Percentiles rank a stretch among this genome's conserved stretches.
Conservation (phyloP, 2,329 filamentous ascomycete species). For the Trichoderma sp. region DNA sequence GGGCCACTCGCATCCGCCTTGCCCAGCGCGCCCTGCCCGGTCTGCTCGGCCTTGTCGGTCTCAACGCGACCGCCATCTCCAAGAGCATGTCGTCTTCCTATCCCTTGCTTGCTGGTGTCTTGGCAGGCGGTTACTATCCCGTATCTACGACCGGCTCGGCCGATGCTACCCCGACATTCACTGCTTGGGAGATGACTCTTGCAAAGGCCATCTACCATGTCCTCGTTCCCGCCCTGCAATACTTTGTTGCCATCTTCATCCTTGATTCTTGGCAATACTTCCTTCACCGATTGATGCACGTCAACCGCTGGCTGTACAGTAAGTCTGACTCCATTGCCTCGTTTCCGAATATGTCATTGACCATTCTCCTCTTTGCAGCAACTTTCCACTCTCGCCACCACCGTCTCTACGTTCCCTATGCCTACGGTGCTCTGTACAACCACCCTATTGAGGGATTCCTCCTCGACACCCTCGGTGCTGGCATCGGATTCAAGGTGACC, state of each 20-base stretch:
- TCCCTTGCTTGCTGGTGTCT: constrained; percentile 70
- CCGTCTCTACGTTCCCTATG: constrained; percentile 95
- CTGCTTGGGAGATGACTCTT: constrained; percentile 74
- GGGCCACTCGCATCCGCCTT: constrained; percentile 80
- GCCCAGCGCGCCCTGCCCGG: constrained; percentile 76
- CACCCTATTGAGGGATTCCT: constrained; percentile 93
- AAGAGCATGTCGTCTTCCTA: constrained; percentile 72
- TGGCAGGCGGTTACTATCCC: constrained; percentile 82
- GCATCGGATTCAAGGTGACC: constrained; percentile 77
- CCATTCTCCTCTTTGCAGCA: not conserved
- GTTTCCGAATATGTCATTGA: constrained; percentile 52
- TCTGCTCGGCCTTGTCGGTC: constrained; percentile 68
- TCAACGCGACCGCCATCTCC: constrained; percentile 75
- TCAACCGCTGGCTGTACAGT: constrained; percentile 98
- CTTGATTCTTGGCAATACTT: constrained; percentile 99
- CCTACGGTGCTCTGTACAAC: constrained; percentile 95
- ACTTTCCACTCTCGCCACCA: constrained; percentile 95
- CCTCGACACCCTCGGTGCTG: constrained; percentile 86
- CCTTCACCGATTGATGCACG: constrained; percentile 92
- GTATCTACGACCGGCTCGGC: constrained; percentile 57
- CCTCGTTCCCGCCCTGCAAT: constrained; percentile 74
- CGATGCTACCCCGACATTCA: constrained; percentile 68
- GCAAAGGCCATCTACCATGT: constrained; percentile 81
- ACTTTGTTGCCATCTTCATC: constrained; percentile 70
- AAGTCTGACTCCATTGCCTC: constrained; percentile 57